Conservation (phyloP, 108 stramenopile genomes). For the Cyclotella atomus region DNA sequence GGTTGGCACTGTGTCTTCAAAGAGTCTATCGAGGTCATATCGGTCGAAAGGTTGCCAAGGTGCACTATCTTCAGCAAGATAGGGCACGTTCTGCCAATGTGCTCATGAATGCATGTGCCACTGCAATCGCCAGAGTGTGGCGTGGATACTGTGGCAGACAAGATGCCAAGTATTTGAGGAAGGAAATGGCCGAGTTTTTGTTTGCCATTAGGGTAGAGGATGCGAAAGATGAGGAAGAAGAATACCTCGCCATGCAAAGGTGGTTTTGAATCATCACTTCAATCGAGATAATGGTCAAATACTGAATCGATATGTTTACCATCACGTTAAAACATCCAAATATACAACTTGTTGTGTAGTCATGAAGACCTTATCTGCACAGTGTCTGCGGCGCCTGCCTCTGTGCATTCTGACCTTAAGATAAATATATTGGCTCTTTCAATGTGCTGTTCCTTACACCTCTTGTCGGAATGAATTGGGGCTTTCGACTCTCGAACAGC, state of each 20-base stretch:
- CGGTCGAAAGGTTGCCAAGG: slow-evolving; percentile 25
- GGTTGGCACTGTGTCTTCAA: slow-evolving; percentile 30
- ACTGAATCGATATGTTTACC: too few relatives aligned
- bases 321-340: background rate
- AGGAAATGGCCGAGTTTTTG: slow-evolving; percentile 41
- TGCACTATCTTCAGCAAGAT: background rate
- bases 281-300: background rate
- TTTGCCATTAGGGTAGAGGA: slow-evolving; percentile 35
- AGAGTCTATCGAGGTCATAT: slow-evolving; percentile 33
- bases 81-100: background rate
- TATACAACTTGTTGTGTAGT: background rate
- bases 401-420: background rate
- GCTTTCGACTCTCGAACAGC: slow-evolving; percentile 72
- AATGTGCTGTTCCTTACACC: slow-evolving; percentile 33
- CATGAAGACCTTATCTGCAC: slow-evolving; percentile 1
- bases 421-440: slow-evolving; percentile 42
- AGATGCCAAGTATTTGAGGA: slow-evolving; percentile 25
- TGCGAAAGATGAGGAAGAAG: slow-evolving; percentile 26
- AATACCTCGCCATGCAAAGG: slow-evolving; percentile 11
- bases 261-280: background rate
- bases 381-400: background rate
- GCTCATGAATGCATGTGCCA: slow-evolving; percentile 31
- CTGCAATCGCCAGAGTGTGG: slow-evolving; percentile 31
- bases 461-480: slow-evolving; percentile 46
- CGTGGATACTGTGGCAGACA: slow-evolving; percentile 47